Percentiles rank a stretch among this genome's conserved stretches.
Evolutionary conservation across 148 eudicot species (phyloP).

Genomic region (Agrostemma githago): DNA sequence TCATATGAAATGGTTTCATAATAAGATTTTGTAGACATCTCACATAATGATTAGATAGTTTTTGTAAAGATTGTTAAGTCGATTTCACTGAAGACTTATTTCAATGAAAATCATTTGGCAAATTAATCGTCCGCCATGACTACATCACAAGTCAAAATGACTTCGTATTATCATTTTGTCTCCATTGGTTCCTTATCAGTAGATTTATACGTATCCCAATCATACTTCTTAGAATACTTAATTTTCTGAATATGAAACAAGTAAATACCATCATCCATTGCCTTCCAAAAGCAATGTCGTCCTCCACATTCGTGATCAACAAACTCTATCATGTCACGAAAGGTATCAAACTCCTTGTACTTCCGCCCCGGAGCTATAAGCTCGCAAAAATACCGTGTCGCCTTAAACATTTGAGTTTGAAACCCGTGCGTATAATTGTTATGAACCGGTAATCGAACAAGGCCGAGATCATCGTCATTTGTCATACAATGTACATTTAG

Average conservation of each 20-base stretch:
- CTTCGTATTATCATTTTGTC: background rate
- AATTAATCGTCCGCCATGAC: too few species aligned
- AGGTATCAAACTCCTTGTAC: conserved; percentile 17
- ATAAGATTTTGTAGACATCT: too few species aligned
- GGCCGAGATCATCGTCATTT: conserved; percentile 24
- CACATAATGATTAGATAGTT: too few species aligned
- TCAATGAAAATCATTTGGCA: too few species aligned
- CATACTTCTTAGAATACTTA: conserved; percentile 17
- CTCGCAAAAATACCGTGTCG: conserved; percentile 16
- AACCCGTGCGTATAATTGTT: conserved; percentile 32
- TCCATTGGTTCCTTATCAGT: background rate
- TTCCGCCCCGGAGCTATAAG: conserved; percentile 9
- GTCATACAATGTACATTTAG: conserved; percentile 29
- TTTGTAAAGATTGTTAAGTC: too few species aligned
- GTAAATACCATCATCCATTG: conserved; percentile 21
- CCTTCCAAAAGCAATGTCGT: conserved; percentile 34
- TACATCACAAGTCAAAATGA: too few species aligned
- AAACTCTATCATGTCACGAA: conserved; percentile 27
- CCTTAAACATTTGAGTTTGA: conserved; percentile 17
- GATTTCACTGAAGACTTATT: too few species aligned
- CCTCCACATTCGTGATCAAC: conserved; percentile 32
- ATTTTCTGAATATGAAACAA: conserved; percentile 29
- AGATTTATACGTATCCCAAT: conserved; percentile 15
- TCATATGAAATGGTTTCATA: too few species aligned
- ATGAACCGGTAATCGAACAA: conserved; percentile 28